phyloP scores from a whole-genome alignment of 805 yeast genomes.

The Yamadazyma takamatsuzukensis region DNA sequence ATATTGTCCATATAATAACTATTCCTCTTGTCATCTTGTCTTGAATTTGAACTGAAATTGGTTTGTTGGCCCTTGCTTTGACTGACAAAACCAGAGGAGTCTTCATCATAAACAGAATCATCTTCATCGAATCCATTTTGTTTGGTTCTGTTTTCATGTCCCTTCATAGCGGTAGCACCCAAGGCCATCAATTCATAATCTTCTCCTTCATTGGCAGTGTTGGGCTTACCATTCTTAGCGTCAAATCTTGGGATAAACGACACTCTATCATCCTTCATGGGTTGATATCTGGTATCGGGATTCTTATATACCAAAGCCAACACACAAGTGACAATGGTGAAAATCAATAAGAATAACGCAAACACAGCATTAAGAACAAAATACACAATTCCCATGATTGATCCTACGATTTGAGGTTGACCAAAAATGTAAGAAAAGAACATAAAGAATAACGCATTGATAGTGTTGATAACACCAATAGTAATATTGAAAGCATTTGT shows the following conservation, averaged over 20 bases:
- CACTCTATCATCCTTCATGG: conserved; percentile 93
- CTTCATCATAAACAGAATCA: conserved; percentile 32
- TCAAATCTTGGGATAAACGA: conserved; percentile 81
- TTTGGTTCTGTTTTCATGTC: conserved; percentile 45
- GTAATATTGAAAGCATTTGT: conserved; percentile 92
- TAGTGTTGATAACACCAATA: conserved; percentile 71
- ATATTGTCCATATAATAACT: conserved; percentile 21
- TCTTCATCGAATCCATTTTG: conserved; percentile 23
- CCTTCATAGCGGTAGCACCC: conserved; percentile 67
- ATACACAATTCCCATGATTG: conserved; percentile 87
- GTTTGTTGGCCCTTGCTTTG: conserved; percentile 10
- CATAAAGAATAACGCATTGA: conserved; percentile 82
- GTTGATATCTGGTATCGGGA: conserved; percentile 94
- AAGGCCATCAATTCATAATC: conserved; percentile 69
- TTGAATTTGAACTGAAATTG: conserved; percentile 9
- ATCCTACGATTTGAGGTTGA: conserved; percentile 84
- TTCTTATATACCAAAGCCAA: conserved; percentile 82
- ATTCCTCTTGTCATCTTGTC: conserved; percentile 21
- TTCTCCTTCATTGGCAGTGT: conserved; percentile 21
- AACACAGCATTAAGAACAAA: conserved; percentile 87
- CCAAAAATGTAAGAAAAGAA: conserved; percentile 83
- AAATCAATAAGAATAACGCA: conserved; percentile 74
- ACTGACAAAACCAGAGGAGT: conserved; percentile 13
- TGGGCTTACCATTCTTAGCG: conserved; percentile 16
- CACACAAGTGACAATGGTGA: conserved; percentile 84